Conservation (phyloP, 371 early-diverging fungal species). For the Actinomortierella wolfii region DNA sequence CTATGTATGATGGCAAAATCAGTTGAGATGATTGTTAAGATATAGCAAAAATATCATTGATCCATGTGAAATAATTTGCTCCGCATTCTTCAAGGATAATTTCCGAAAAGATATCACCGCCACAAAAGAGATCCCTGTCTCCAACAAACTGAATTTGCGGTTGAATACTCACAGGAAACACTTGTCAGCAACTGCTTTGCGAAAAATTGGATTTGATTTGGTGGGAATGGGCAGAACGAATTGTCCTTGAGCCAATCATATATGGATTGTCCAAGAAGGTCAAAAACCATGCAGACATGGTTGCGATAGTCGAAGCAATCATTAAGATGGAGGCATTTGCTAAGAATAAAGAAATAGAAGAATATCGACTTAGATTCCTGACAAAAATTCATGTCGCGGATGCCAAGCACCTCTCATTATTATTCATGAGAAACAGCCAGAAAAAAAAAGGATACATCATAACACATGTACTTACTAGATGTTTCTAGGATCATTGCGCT, state of each 20-base stretch:
- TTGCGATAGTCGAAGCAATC: conserved; percentile 84
- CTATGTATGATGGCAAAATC: conserved; percentile 29
- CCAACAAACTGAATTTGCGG: not conserved
- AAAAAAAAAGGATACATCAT: not conserved
- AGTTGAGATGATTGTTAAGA: too few species aligned
- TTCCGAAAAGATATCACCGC: too few species aligned
- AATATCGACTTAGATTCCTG: not conserved
- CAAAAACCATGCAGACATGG: conserved; percentile 98
- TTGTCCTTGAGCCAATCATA: conserved; percentile 95
- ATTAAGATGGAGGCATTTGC: conserved; percentile 62
- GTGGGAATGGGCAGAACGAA: conserved; percentile 85
- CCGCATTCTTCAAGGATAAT: too few species aligned
- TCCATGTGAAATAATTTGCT: too few species aligned
- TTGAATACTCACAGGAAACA: conserved; percentile 66
- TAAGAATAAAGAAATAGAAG: conserved; percentile 17
- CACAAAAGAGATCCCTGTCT: too few species aligned
- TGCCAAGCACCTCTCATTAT: not conserved
- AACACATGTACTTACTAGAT: conserved; percentile 53
- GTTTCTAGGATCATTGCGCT: conserved; percentile 76
- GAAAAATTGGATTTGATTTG: conserved; percentile 83
- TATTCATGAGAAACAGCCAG: not conserved
- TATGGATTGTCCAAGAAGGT: conserved; percentile 82
- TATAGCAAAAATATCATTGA: too few species aligned
- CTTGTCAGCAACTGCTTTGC: conserved; percentile 77
- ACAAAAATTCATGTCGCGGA: not conserved